Base-by-base conservation (phyloP, 768 basidiomycete genomes). In the Trametes punicea region DNA sequence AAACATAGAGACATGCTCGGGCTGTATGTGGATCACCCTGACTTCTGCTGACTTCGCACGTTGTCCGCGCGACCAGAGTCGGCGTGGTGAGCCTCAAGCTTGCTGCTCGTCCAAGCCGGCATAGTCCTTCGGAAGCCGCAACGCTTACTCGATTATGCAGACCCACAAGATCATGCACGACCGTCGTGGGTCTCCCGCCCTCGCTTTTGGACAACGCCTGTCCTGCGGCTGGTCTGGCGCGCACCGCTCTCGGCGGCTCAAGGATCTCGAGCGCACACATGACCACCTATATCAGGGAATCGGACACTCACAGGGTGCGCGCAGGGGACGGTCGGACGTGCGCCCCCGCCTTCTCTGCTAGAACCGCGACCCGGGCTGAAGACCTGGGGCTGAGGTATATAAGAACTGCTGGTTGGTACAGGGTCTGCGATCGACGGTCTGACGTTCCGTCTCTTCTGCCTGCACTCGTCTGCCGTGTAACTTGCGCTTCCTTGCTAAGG, bases 261-360 rank as follows among this genome's bases (percentile, higher is more conserved):
- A 36, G 42, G 34, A 27, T 44, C 44, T 46, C 34, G 34, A 26
- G 33, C 16, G 49, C 42, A 57, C 56, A 57, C 56, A 57, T 57
- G 56, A 57, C 48, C 29, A 23, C 38, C 56, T 38, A 57, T 57
- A 57, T 57, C 48, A 45, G 56, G 56, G 27, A 15, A 57, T 50
- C 44, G 23, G 29, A 15, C 25, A 34, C 48, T 42, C 48, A 57
- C 56, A 57, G 42, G 55, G 47, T 49, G 33, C 44, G 39, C 15
- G 26, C n/a, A 30, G 31, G 33, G 20, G 20, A 36, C 39, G 18
- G 44, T 46, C 52, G 38, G 34, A 38, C 52, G 41, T 54, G 34
- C 44, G 52, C 33, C 33, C 27, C 44, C 44, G 23, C n/a, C 52
- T 46, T 46, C 33, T 52, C 31, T 44, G 42, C 42, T 10, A 20